Evolutionary conservation across 805 yeast species (phyloP).

Genomic region (Hanseniaspora lindneri): DNA sequence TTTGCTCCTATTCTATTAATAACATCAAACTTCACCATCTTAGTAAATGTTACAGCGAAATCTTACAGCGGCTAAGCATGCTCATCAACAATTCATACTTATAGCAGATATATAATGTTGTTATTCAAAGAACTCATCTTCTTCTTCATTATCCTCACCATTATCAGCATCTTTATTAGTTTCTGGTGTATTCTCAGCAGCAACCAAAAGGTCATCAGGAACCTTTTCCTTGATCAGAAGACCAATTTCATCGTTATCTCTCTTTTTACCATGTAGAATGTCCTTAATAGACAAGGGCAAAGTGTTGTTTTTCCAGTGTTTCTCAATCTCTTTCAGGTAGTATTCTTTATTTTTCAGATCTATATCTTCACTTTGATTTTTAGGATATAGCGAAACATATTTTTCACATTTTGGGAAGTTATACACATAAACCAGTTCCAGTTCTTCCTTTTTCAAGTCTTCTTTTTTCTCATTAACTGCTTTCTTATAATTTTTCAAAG

Average conservation of each 20-base stretch:
- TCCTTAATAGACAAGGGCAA: constrained; percentile 48
- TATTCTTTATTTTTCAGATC: constrained; percentile 28
- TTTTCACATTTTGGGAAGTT: constrained; percentile 70
- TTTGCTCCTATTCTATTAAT: no score
- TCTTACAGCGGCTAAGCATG: no score
- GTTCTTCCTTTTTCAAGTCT: constrained; percentile 39
- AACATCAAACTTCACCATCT: no score
- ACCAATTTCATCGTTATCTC: constrained; percentile 24
- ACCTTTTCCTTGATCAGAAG: constrained; percentile 15
- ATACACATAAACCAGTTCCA: constrained; percentile 63
- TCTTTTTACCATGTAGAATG: constrained; percentile 30
- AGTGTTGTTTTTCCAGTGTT: constrained; percentile 40
- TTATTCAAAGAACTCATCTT: constrained; percentile 37
- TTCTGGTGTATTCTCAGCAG: constrained; percentile 16
- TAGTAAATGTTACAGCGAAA: no score
- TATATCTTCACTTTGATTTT: constrained; percentile 23
- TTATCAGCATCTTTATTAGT: constrained; percentile 15
- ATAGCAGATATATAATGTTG: background rate
- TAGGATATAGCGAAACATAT: constrained; percentile 68
- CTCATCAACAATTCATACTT: no score
- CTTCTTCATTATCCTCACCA: constrained; percentile 25
- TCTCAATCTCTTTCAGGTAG: constrained; percentile 43
- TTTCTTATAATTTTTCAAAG: constrained; percentile 53
- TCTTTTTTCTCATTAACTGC: constrained; percentile 24
- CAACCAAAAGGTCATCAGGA: constrained; percentile 17